phyloP scores from a whole-genome alignment of 225 moss, liverwort and hornwort genomes.

The Ulota crispa region DNA sequence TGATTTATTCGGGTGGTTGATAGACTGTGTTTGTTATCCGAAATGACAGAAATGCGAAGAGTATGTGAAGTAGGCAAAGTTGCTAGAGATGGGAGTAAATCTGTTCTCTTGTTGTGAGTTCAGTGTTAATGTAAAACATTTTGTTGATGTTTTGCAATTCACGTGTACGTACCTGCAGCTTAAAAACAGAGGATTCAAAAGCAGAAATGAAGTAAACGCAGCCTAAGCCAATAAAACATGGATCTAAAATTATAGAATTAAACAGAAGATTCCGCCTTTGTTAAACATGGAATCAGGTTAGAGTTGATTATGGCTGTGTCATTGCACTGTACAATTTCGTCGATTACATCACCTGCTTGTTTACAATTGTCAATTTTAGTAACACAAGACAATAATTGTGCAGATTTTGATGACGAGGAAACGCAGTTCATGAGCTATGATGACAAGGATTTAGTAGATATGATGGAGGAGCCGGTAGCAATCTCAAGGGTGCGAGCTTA shows the following conservation, averaged over 20 bases:
- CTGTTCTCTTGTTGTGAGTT: background rate
- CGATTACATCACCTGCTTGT: background rate
- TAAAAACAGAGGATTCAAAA: background rate
- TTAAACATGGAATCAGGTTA: background rate
- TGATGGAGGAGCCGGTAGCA: constrained; percentile 39
- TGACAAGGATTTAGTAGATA: constrained; percentile 7
- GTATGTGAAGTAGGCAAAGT: background rate
- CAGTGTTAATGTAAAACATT: background rate
- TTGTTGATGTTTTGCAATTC: background rate
- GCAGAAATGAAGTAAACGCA: background rate
- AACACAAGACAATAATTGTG: background rate
- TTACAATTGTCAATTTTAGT: background rate
- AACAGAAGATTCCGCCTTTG: background rate
- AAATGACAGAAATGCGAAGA: background rate
- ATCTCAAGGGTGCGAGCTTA: constrained; percentile 41
- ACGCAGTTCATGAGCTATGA: constrained; percentile 10
- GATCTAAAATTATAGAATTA: background rate
- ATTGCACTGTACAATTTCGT: background rate
- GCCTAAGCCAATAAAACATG: background rate
- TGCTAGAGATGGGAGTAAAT: background rate
- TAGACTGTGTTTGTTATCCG: background rate
- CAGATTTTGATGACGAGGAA: constrained; percentile 37
- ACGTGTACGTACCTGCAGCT: background rate
- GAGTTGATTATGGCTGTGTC: background rate
- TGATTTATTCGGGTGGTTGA: background rate